Base-by-base conservation (phyloP, 108 stramenopile genomes). In the Phaeodactylum tricornutum region DNA sequence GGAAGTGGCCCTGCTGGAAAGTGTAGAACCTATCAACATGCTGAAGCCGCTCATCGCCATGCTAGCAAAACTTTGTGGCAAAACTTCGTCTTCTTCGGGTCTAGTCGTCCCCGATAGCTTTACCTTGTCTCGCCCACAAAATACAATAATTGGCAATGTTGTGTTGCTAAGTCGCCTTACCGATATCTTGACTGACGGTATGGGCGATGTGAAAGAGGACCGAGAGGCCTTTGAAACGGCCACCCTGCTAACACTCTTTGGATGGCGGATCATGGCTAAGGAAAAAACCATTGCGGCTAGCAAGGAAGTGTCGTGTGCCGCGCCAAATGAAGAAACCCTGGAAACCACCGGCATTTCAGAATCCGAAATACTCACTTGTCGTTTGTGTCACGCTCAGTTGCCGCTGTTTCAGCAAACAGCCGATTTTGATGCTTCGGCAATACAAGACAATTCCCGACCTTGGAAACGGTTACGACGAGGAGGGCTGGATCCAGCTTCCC, bases 1-100 rank as follows among this genome's bases (percentile, higher is more conserved):
- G 14, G 39, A 41, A 41, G 39, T 41, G 8, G 39, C 16, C 6
- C 21, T 41, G 39, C 21, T 41, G 14, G 39, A 41, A 41, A 15
- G 21, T 41, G 8, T 14, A 11, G 21, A n/a, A 14, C 39, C 39
- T 20, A 41, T n/a, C 14, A 5, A 11, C 5, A 15, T 5, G 16
- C 9, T 41, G n/a, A n/a, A n/a, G n/a, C n/a, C n/a, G n/a, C n/a
- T n/a, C n/a, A n/a, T n/a, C n/a, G n/a, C n/a, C n/a, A n/a, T n/a
- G n/a, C n/a, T n/a, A n/a, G 16, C 39, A n/a, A 41, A 41, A 15
- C 14, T 41, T 41, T 5, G 39, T 41, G 8, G 14, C 16, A 41
- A 15, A 41, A 41, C 39, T 41, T 14, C 8, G 16, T 4, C 4
- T n/a, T 4, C 5, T 41, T 5, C 9, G 8, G 33, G 33, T 11